phyloP scores from a whole-genome alignment of 768 basidiomycete genomes.

The Tubosaeta sp. region DNA sequence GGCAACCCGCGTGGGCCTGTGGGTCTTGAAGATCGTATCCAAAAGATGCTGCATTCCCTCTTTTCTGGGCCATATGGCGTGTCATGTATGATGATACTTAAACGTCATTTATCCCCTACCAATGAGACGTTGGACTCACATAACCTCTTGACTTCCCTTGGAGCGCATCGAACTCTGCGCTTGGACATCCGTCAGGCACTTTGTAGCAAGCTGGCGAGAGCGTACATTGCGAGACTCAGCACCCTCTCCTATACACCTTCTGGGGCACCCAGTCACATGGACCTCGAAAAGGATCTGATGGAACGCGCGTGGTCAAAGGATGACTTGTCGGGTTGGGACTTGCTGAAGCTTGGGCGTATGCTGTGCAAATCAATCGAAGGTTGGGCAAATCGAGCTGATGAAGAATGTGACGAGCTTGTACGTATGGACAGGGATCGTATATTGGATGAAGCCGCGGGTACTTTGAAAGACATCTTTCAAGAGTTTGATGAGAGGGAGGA shows the following conservation, averaged over 20 bases:
- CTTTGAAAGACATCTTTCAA: conserved; percentile 68
- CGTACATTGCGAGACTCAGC: conserved; percentile 55
- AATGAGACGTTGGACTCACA: conserved; percentile 23
- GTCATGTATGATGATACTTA: conserved; percentile 60
- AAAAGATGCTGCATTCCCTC: conserved; percentile 51
- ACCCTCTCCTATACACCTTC: conserved; percentile 53
- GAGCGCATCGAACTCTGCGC: conserved; percentile 60
- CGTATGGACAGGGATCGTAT: conserved; percentile 48
- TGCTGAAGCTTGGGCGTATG: conserved; percentile 50
- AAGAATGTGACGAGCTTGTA: conserved; percentile 25
- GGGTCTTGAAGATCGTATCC: conserved; percentile 51
- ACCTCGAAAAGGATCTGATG: conserved; percentile 60
- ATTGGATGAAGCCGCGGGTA: conserved; percentile 64
- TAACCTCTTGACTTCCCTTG: conserved; percentile 42
- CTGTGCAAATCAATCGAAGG: conserved; percentile 51
- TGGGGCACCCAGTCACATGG: conserved; percentile 56
- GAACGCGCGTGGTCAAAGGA: conserved; percentile 72
- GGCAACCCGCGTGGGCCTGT: conserved; percentile 30
- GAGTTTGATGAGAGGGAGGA: conserved; percentile 69
- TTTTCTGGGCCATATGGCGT: conserved; percentile 64
- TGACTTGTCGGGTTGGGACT: conserved; percentile 64
- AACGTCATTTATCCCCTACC: conserved; percentile 47
- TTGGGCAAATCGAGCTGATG: conserved; percentile 47
- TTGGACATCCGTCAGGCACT: conserved; percentile 60
- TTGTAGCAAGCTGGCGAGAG: conserved; percentile 57